phyloP scores from a whole-genome alignment of 129 eudicot species.

The Tanacetum coccineum region DNA sequence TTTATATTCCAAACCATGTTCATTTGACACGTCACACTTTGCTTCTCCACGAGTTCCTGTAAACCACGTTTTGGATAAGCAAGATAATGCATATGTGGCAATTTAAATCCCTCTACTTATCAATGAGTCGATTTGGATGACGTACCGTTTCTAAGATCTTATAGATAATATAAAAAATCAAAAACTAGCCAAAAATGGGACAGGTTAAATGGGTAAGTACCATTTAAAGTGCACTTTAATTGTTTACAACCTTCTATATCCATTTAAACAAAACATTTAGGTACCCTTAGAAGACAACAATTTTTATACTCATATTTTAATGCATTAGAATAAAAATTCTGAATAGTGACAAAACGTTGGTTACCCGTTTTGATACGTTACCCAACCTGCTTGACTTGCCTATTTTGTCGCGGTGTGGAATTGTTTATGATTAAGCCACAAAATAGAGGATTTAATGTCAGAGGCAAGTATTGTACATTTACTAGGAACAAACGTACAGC shows the following conservation, averaged over 20 bases:
- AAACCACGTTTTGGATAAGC: background rate
- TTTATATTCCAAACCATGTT: constrained; percentile 44
- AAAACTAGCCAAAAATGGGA: background rate
- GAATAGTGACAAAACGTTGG: no score
- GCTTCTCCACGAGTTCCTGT: constrained; percentile 47
- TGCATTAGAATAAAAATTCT: no score
- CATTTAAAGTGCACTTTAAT: no score
- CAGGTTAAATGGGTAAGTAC: background rate
- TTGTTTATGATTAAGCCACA: constrained; percentile 1
- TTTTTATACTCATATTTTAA: no score
- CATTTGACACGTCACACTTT: constrained; percentile 36
- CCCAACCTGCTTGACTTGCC: background rate
- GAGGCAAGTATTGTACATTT: background rate
- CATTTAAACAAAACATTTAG: no score
- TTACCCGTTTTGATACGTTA: background rate
- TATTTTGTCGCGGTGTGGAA: background rate
- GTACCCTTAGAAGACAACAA: no score
- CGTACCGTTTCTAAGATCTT: background rate
- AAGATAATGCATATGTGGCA: background rate
- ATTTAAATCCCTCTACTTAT: constrained; percentile 4
- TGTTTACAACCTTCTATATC: no score
- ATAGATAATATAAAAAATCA: background rate
- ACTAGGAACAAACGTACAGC: background rate
- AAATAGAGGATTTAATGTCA: no score
- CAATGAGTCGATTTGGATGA: background rate